A percentile compares a stretch with the other conserved stretches of the same genome.
Conservation (phyloP, 306 rosid species). For the Ormosia emarginata region DNA sequence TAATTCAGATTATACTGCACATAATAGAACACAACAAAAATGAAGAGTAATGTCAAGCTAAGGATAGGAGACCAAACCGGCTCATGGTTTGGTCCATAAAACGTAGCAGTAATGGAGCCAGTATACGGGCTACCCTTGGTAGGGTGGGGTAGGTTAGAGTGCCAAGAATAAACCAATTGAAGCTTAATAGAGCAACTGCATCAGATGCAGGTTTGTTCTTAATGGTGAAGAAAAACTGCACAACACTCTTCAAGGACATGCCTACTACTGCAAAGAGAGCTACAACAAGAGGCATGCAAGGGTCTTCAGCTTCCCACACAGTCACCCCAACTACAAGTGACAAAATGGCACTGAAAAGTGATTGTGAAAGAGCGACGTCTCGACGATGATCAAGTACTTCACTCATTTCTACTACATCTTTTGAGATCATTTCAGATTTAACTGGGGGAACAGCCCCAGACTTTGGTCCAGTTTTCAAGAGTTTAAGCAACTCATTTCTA, state of each 20-base stretch:
- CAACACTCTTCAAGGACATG: slow-evolving; percentile 78
- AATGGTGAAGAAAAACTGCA: slow-evolving; percentile 57
- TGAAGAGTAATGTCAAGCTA: slow-evolving; percentile 15
- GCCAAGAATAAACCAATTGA: slow-evolving; percentile 90
- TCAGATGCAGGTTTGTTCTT: slow-evolving; percentile 71
- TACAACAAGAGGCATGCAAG: slow-evolving; percentile 76
- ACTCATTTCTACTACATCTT: background rate
- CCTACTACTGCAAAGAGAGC: slow-evolving; percentile 77
- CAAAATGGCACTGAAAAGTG: slow-evolving; percentile 67
- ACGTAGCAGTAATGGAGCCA: slow-evolving; percentile 38
- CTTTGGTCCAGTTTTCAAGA: slow-evolving; percentile 31
- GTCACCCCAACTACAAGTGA: slow-evolving; percentile 67
- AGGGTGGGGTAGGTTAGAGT: slow-evolving; percentile 69
- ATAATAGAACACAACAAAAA: background rate
- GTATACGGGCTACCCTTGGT: slow-evolving; percentile 42
- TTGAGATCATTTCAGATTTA: slow-evolving; percentile 21
- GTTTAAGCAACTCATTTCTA: slow-evolving; percentile 36
- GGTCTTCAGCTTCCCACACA: slow-evolving; percentile 70
- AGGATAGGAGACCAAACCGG: slow-evolving; percentile 30
- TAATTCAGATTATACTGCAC: slow-evolving; percentile 17
- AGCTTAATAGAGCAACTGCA: slow-evolving; percentile 72
- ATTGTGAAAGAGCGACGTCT: slow-evolving; percentile 53
- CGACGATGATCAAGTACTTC: slow-evolving; percentile 34
- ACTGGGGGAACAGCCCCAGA: background rate
- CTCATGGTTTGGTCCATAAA: slow-evolving; percentile 9